These are phyloP conservation scores for Penicillium sp. DNA, from an alignment of 2,329 filamentous ascomycete species.

Conservation along the genomic window DNA sequence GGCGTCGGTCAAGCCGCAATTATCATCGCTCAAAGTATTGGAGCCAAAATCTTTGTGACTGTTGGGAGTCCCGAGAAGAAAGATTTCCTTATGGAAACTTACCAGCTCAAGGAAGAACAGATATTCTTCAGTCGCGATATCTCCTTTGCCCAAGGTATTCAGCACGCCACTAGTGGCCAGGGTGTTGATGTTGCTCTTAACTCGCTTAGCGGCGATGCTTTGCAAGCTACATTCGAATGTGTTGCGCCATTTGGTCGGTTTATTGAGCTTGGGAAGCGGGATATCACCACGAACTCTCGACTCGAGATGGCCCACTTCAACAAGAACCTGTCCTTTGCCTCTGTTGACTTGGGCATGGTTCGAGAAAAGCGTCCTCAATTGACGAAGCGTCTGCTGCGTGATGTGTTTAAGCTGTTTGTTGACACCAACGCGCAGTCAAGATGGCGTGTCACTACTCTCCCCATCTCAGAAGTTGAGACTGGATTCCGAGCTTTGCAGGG, in stretches of 20 bases:
- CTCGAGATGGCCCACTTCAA: slow-evolving; percentile 51
- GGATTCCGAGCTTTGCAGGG: slow-evolving; percentile 27
- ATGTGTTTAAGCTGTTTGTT: slow-evolving; percentile 22
- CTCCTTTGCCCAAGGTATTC: slow-evolving; percentile 26
- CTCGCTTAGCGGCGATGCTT: slow-evolving; percentile 29
- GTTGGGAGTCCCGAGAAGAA: slow-evolving; percentile 26
- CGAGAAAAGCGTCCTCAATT: slow-evolving; percentile 26
- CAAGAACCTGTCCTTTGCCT: slow-evolving; percentile 45
- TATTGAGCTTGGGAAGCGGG: slow-evolving; percentile 37
- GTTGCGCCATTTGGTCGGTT: slow-evolving; percentile 34
- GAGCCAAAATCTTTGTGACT: slow-evolving; percentile 26
- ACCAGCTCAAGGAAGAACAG: slow-evolving; percentile 12
- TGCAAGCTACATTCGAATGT: slow-evolving; percentile 29
- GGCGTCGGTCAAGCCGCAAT: slow-evolving; percentile 29
- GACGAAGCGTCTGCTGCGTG: slow-evolving; percentile 22
- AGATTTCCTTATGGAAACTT: slow-evolving; percentile 21
- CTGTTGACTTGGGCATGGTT: slow-evolving; percentile 41
- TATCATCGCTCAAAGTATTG: slow-evolving; percentile 23
- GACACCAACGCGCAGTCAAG: slow-evolving; percentile 13
- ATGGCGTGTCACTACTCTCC: slow-evolving; percentile 20
- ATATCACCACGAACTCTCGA: slow-evolving; percentile 36
- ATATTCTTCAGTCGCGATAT: slow-evolving; percentile 24
- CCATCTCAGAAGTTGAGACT: slow-evolving; percentile 25
- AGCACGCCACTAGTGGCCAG: slow-evolving; percentile 25
- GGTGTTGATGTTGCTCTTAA: slow-evolving; percentile 34